Conservation (phyloP, 1,284 basidiomycete genomes). For the Mycena citricolor region DNA sequence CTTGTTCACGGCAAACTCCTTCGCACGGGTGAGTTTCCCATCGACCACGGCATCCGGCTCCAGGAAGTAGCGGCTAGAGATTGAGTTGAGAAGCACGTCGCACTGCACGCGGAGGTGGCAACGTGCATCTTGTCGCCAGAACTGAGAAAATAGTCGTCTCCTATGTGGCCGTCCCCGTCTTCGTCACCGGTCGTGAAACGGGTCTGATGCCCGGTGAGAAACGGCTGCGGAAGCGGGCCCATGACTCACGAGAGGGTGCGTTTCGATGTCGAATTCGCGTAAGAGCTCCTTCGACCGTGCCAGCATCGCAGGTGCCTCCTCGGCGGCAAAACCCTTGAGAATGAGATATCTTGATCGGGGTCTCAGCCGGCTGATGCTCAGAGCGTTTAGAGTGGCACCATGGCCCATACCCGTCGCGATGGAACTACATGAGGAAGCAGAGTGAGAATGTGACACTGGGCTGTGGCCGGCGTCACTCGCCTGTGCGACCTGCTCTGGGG, state of each 20-base stretch:
- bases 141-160: slow-evolving; percentile 90
- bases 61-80: slow-evolving; percentile 70
- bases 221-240: background rate
- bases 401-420: slow-evolving; percentile 44
- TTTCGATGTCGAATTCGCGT: slow-evolving; percentile 69
- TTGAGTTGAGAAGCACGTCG: background rate
- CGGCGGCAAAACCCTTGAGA: slow-evolving; percentile 70
- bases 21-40: slow-evolving; percentile 73
- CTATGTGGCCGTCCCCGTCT: slow-evolving; percentile 76
- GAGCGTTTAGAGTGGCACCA: background rate
- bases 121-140: slow-evolving; percentile 85
- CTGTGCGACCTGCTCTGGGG: slow-evolving; percentile 51
- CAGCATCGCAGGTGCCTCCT: slow-evolving; percentile 65
- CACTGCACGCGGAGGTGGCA: background rate
- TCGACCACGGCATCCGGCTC: slow-evolving; percentile 77
- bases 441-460: background rate
- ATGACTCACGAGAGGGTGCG: slow-evolving; percentile 75
- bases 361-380: slow-evolving; percentile 2
- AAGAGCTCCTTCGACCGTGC: slow-evolving; percentile 72
- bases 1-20: slow-evolving; percentile 80
- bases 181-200: slow-evolving; percentile 80
- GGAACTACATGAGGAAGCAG: slow-evolving; percentile 37
- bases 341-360: slow-evolving; percentile 77
- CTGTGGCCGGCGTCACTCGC: slow-evolving; percentile 29
- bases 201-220: slow-evolving; percentile 50